Evolutionary conservation across 371 early-diverging fungal genomes (phyloP), one percentile per base, ranked within the genome.

Genomic region (Thermomucor indicae-seudaticae): DNA sequence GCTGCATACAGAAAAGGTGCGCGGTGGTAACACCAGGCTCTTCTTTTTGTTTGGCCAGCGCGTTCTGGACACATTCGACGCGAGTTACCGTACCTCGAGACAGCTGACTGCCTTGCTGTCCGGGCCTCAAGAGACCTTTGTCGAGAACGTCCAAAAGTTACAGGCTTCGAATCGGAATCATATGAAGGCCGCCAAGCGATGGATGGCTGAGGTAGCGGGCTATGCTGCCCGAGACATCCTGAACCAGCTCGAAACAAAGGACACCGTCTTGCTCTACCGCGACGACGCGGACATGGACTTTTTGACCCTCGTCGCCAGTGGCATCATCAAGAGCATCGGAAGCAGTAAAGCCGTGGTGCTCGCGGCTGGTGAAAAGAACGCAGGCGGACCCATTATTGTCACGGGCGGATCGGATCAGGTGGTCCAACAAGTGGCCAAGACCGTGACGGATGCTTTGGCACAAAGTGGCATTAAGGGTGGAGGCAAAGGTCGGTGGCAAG

Each of bases 11-110:
- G 89, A 88, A 53, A 83, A 73, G 25, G 70, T 86, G 20, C 78
- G 89, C 6, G 86, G 88, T 31, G 85, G 78, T 25, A 86, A 88
- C 52, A 70, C 71, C 4, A 76, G 85, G 4, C 48, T 89, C 8
- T 87, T 77, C 61, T 90, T 89, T 55, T 64, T 82, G 11, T 73
- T 78, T 31, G 89, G 89, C 10, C 70, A 76, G 29, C 78, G 90
- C 14, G 86, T 86, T 3, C 24, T 83, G 6, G 57, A 69, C 25
- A 54, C 72, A 2, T 53, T 82, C 22, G 75, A 79, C 27, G 55
- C 58, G 6, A 60, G 67, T 3, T 70, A 83, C 17, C 51, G 53
- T 4, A 59, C 80, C 23, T 75, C 78, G 5, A 65, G 73, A 6
- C 69, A 75, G 12, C 50, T 90, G 25, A 72, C 65, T 6, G 49